phyloP scores from a whole-genome alignment of 2,329 filamentous ascomycete species.

The Talaromyces piceae region DNA sequence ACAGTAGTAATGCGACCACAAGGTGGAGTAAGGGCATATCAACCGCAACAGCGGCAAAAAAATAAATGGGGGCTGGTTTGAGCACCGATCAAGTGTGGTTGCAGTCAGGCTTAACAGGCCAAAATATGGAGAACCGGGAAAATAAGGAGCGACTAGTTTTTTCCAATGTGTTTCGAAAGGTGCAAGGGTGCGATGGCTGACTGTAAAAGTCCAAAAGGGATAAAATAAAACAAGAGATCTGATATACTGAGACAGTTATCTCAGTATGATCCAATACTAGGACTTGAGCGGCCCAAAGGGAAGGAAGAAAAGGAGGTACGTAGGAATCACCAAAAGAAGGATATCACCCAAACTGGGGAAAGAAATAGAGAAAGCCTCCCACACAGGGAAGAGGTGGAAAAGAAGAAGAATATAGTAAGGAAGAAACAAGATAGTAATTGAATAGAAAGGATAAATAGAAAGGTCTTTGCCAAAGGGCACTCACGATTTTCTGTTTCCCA shows the following conservation, averaged over 20 bases:
- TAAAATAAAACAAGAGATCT: neutral
- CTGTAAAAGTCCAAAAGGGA: no score
- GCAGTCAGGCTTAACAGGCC: neutral
- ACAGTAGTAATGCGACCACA: neutral
- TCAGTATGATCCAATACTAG: neutral
- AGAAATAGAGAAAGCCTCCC: neutral
- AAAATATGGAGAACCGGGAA: neutral
- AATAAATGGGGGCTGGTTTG: neutral
- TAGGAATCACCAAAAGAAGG: constrained; percentile 1
- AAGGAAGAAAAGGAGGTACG: neutral
- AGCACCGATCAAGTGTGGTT: neutral
- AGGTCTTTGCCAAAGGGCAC: neutral
- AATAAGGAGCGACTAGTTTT: neutral
- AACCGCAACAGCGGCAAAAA: neutral
- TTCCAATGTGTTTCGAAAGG: neutral
- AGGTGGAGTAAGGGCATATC: constrained; percentile 5
- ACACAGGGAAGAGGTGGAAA: neutral
- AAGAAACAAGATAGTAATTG: neutral
- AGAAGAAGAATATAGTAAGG: neutral
- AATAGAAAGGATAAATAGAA: neutral
- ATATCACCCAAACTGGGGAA: neutral
- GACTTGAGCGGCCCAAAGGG: neutral
- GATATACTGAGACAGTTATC: neutral
- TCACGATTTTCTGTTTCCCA: constrained; percentile 1
- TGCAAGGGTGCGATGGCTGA: neutral